Conservation (phyloP, 495 filamentous ascomycete genomes). For the Copromyces sp. region DNA sequence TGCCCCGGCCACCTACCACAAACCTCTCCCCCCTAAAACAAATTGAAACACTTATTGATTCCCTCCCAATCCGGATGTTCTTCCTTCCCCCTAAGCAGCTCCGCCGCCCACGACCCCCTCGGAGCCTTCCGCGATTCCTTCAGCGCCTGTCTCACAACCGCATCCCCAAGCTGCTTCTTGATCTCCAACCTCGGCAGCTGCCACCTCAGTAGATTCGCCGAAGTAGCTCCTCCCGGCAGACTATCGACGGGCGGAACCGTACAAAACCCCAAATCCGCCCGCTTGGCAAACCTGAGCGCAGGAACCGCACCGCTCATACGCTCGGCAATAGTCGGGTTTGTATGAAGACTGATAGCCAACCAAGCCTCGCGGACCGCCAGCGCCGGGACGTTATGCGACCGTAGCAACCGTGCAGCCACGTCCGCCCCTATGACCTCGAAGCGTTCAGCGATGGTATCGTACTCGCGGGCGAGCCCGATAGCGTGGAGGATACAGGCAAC, state of each 20-base stretch:
- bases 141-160: constrained; percentile 33
- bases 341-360: constrained; percentile 37
- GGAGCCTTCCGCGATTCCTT: constrained; percentile 32
- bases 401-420: constrained; percentile 25
- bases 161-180: constrained; percentile 38
- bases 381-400: constrained; percentile 15
- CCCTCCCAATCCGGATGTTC: constrained; percentile 25
- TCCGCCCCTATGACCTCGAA: constrained; percentile 42
- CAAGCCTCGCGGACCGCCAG: constrained; percentile 30
- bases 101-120: constrained; percentile 22
- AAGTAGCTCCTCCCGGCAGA: constrained; percentile 4
- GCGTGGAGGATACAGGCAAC: constrained; percentile 38
- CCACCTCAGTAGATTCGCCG: constrained; percentile 16
- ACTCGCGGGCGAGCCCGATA: constrained; percentile 27
- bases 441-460: constrained; percentile 27
- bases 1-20: too few species aligned
- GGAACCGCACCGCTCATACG: constrained; percentile 26
- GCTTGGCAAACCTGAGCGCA: constrained; percentile 28
- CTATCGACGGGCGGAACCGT: not conserved
- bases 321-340: constrained; percentile 34
- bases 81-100: constrained; percentile 21
- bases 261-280: constrained; percentile 31
- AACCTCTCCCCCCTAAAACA: too few species aligned
- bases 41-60: constrained; percentile 33
- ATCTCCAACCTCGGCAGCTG: constrained; percentile 26